Conservation (phyloP, 306 rosid species). For the Ormosia semicastrata region DNA sequence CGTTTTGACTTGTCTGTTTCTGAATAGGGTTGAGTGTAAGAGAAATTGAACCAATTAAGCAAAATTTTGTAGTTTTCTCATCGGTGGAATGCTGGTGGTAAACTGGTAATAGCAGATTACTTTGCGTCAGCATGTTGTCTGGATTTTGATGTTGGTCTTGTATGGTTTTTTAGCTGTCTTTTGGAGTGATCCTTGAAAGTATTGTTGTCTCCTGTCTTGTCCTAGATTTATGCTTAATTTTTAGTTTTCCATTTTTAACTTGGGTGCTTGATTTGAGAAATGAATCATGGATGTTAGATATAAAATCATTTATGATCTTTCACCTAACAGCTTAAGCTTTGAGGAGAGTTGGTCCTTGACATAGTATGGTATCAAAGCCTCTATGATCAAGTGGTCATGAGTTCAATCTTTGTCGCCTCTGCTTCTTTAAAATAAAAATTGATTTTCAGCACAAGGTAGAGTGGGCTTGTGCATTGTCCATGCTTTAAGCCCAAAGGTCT, state of each 20-base stretch:
- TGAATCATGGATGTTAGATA: not conserved
- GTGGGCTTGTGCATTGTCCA: too few relatives aligned
- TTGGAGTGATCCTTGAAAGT: constrained; percentile 22
- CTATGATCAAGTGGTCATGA: too few relatives aligned
- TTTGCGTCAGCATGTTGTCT: constrained; percentile 26
- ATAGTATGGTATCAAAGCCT: too few relatives aligned
- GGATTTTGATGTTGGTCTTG: not conserved
- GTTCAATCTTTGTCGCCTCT: too few relatives aligned
- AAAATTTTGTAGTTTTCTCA: not conserved
- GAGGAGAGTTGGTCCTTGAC: too few relatives aligned
- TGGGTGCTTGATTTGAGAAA: constrained; percentile 9
- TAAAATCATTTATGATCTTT: too few relatives aligned
- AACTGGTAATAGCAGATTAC: not conserved
- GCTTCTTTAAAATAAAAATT: too few relatives aligned
- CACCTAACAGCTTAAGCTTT: too few relatives aligned
- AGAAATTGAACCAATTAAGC: constrained; percentile 10
- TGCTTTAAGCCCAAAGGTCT: too few relatives aligned
- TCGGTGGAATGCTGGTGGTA: not conserved
- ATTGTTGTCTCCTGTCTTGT: not conserved
- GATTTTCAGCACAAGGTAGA: too few relatives aligned
- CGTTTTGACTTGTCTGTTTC: constrained; percentile 11
- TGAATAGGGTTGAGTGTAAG: constrained; percentile 1
- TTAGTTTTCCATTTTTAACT: not conserved
- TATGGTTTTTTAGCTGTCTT: not conserved
- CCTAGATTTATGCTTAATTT: not conserved